phyloP scores from a whole-genome alignment of 2,329 filamentous ascomycete genomes.

The Penicillium aurantiogriseum region DNA sequence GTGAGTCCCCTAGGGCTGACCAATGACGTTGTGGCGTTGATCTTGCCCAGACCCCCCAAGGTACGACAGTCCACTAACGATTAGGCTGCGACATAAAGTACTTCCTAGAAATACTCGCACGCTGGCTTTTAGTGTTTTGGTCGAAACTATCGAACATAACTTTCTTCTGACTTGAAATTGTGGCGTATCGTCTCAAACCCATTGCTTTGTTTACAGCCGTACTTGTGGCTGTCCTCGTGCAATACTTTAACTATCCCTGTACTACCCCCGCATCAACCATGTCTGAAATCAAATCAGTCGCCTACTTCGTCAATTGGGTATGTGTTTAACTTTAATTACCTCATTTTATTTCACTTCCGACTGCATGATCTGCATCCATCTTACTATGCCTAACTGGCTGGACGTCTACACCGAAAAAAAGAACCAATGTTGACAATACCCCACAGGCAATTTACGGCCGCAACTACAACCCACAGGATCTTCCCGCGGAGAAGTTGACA shows the following conservation, averaged over 20 bases:
- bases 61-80: conserved; percentile 22
- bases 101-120: conserved; percentile 5
- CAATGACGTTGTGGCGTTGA: conserved; percentile 19
- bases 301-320: conserved; percentile 49
- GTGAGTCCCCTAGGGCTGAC: not conserved
- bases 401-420: not conserved
- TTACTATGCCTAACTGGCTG: not conserved
- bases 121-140: not conserved
- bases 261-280: conserved; percentile 19
- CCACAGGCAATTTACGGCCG: conserved; percentile 76
- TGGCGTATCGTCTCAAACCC: conserved; percentile 13
- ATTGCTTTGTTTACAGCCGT: conserved; percentile 11
- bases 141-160: not conserved
- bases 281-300: conserved; percentile 38
- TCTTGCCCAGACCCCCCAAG: conserved; percentile 18
- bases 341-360: not conserved
- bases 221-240: conserved; percentile 19
- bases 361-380: not conserved
- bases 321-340: conserved; percentile 5
- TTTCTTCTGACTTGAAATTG: conserved; percentile 1
- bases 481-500: conserved; percentile 77
- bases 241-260: conserved; percentile 11
- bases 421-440: not conserved
- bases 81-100: conserved; percentile 32
- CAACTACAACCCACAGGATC: conserved; percentile 77